These are phyloP conservation scores for Pyrenula massariospora DNA, from an alignment of 495 filamentous ascomycete species.

Conservation along the genomic window DNA sequence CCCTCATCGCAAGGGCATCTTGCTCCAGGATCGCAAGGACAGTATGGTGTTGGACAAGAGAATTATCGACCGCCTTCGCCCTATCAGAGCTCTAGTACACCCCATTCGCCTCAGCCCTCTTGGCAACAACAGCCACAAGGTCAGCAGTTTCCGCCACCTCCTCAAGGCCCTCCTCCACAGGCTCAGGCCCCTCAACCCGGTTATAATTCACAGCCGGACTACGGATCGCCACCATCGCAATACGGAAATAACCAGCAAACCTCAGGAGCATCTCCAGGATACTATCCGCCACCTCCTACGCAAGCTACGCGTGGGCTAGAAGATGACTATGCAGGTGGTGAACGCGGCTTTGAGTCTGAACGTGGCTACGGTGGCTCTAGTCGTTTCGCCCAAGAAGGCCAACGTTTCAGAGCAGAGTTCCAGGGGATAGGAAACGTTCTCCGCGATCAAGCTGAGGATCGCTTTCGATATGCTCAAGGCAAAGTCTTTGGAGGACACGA, in stretches of 20 bases:
- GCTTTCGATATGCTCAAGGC: slow-evolving; percentile 35
- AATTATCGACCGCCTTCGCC: slow-evolving; percentile 4
- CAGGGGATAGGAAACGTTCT: slow-evolving; percentile 22
- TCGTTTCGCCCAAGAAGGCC: slow-evolving; percentile 10
- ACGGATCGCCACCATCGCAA: slow-evolving; percentile 4
- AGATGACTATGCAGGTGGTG: neutral
- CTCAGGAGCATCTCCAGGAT: neutral
- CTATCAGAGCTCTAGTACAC: slow-evolving; percentile 3
- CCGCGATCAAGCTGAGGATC: slow-evolving; percentile 32
- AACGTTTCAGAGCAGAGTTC: slow-evolving; percentile 24
- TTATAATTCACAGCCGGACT: slow-evolving; percentile 3
- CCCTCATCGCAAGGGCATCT: slow-evolving; percentile 4
- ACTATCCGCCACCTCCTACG: neutral
- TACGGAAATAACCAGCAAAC: neutral
- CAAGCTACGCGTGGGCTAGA: neutral
- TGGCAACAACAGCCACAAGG: slow-evolving; percentile 10
- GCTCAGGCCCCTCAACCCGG: slow-evolving; percentile 8
- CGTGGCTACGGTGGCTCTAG: neutral
- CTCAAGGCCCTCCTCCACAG: slow-evolving; percentile 25
- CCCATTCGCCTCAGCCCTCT: slow-evolving; percentile 1
- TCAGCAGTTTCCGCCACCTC: slow-evolving; percentile 33
- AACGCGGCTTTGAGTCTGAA: neutral
- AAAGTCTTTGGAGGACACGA: slow-evolving; percentile 16
- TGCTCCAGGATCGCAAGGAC: slow-evolving; percentile 1
- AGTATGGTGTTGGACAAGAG: slow-evolving; percentile 3